Percentiles rank a stretch among this genome's conserved stretches.
Conservation (phyloP, 1,284 basidiomycete species). For the Schizopora paradoxa region DNA sequence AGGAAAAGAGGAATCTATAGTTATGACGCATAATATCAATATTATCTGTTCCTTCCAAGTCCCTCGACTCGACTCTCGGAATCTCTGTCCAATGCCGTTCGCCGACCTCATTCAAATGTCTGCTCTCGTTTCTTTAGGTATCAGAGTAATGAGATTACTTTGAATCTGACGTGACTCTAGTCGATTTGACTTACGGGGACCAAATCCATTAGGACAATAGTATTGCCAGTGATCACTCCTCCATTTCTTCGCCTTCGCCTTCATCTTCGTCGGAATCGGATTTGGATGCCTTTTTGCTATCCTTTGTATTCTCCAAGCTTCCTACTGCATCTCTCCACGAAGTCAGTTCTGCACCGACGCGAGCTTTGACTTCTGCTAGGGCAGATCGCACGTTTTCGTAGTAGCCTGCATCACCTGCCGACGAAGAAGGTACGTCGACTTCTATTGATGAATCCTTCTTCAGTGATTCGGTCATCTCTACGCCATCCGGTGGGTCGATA, state of each 20-base stretch:
- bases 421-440: conserved; percentile 33
- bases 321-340: conserved; percentile 66
- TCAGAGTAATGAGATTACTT: too few relatives aligned
- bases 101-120: too few relatives aligned
- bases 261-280: conserved; percentile 36
- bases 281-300: conserved; percentile 30
- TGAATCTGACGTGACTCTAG: too few relatives aligned
- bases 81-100: not conserved
- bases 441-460: conserved; percentile 30
- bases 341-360: conserved; percentile 59
- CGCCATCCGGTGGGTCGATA: conserved; percentile 41
- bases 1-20: conserved; percentile 56
- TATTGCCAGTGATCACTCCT: conserved; percentile 22
- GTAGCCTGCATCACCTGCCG: conserved; percentile 34
- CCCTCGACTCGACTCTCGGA: too few relatives aligned
- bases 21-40: conserved; percentile 29
- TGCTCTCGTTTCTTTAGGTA: not conserved
- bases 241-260: conserved; percentile 35
- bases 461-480: conserved; percentile 24
- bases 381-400: conserved; percentile 46
- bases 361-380: conserved; percentile 45
- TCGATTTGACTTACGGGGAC: too few relatives aligned
- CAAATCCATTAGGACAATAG: too few relatives aligned
- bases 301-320: conserved; percentile 46
- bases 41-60: conserved; percentile 20